Base-by-base conservation (phyloP, 768 basidiomycete genomes). In the Macrolepiota dolichaula region DNA sequence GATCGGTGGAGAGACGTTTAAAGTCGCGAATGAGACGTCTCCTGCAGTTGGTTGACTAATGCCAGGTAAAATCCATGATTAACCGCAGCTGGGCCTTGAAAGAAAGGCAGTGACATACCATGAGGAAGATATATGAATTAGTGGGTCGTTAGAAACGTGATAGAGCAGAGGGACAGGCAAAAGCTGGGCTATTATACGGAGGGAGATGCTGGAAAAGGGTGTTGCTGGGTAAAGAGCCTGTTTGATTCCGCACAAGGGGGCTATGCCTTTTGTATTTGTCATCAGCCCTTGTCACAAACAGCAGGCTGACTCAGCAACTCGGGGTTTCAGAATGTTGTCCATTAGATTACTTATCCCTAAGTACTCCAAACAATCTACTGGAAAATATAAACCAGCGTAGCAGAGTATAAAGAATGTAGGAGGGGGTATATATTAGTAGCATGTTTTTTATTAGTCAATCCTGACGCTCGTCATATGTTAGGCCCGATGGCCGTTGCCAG, bases 21-120 rank as follows among this genome's bases (percentile, higher is more conserved):
- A 99, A 98, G 77, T 99, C 97, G 61, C 97, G 90, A 64, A 99
- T 96, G 64, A 99, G 91, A 58, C 96, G 92, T 70, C 96, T 85
- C 69, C 89, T 89, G 74, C 94, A 96, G 66, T 92, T 91, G 47
- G 96, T 98, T 11, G 94, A 96, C 96, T 96, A 50, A 57, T 50
- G 4, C 12, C 27, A 25, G 17, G 29, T 17, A 1, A 44, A 42
- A 24, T 17, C 19, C 19, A 22, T 5, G 38, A 52, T 11, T 2
- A 29, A 22, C 36, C 17, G 15, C 42, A 44, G 42, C 42, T 44
- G 17, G 19, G 3, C 15, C n/a, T 44, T 44, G 5, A 22, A 25
- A 47, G 0, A 6, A 49, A 7, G 22, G 2, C 25, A 35, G 15
- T 2, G 51, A 35, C 55, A 10, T 46, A 57, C 55, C 55, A 57